These are phyloP conservation scores for Micractinium sp. DNA, from an alignment of 139 green algal species.

Conservation along the genomic window DNA sequence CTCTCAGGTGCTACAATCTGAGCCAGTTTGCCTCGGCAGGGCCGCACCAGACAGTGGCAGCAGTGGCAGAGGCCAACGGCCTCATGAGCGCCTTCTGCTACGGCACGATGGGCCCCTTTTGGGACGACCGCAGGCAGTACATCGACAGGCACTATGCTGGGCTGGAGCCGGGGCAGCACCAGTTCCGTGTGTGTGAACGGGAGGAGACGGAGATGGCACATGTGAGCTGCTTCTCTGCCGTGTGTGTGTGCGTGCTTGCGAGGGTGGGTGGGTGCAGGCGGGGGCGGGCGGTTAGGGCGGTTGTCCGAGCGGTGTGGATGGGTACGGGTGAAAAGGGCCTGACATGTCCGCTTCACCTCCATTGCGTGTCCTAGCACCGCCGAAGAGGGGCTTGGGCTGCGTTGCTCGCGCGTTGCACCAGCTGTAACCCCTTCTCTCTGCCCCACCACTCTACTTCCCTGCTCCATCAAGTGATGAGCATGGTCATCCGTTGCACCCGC, in stretches of 20 bases:
- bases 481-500: neutral
- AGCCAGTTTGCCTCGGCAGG: neutral
- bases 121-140: constrained; percentile 12
- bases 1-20: constrained; percentile 11
- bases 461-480: neutral
- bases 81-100: constrained; percentile 13
- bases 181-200: neutral
- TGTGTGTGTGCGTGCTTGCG: neutral
- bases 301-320: neutral
- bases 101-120: constrained; percentile 3
- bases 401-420: neutral
- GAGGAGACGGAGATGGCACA: constrained; percentile 7
- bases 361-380: no score
- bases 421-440: neutral
- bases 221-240: neutral
- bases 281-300: neutral
- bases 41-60: neutral
- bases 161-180: neutral
- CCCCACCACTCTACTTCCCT: neutral
- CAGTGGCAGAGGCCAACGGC: neutral
- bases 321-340: no score
- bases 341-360: no score
- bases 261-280: neutral
- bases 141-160: constrained; percentile 4
- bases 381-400: neutral